Percentiles rank a stretch among this genome's conserved stretches.
These are phyloP conservation scores for Chlamydomonas eustigma DNA, from an alignment of 139 green algal species.

Conservation along the genomic window DNA sequence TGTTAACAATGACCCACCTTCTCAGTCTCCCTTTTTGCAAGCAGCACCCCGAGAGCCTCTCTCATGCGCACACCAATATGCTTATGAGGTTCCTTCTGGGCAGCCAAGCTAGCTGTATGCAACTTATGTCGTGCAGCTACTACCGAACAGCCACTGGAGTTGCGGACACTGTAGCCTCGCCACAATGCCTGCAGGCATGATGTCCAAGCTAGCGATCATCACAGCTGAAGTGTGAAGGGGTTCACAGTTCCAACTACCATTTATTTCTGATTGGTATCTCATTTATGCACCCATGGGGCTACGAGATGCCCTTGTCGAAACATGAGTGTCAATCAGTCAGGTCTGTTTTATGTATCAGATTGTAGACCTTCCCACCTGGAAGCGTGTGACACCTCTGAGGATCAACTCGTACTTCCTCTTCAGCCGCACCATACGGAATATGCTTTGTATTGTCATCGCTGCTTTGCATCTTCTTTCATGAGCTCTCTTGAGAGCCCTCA, in stretches of 20 bases:
- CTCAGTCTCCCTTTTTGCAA: slow-evolving; percentile 33
- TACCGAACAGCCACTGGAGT: not conserved
- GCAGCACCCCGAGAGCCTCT: slow-evolving; percentile 53
- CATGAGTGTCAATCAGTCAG: too few species aligned
- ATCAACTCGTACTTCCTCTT: too few species aligned
- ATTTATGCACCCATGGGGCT: too few species aligned
- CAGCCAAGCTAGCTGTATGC: slow-evolving; percentile 20
- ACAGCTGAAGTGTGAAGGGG: too few species aligned
- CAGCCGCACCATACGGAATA: not conserved
- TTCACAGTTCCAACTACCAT: too few species aligned
- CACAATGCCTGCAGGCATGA: slow-evolving; percentile 63
- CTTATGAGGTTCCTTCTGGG: slow-evolving; percentile 24
- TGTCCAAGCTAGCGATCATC: too few species aligned
- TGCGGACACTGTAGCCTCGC: slow-evolving; percentile 45
- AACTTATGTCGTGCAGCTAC: slow-evolving; percentile 39
- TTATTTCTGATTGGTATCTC: too few species aligned
- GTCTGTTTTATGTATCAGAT: too few species aligned
- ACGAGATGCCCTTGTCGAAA: too few species aligned
- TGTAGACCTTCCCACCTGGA: slow-evolving; percentile 4
- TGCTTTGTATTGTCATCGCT: not conserved
- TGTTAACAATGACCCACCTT: too few species aligned
- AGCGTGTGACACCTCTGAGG: not conserved
- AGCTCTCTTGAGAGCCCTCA: not conserved
- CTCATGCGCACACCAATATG: slow-evolving; percentile 46
- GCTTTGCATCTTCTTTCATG: not conserved